Evolutionary conservation across 495 filamentous ascomycete species (phyloP).

Genomic region (Platismatia glauca): DNA sequence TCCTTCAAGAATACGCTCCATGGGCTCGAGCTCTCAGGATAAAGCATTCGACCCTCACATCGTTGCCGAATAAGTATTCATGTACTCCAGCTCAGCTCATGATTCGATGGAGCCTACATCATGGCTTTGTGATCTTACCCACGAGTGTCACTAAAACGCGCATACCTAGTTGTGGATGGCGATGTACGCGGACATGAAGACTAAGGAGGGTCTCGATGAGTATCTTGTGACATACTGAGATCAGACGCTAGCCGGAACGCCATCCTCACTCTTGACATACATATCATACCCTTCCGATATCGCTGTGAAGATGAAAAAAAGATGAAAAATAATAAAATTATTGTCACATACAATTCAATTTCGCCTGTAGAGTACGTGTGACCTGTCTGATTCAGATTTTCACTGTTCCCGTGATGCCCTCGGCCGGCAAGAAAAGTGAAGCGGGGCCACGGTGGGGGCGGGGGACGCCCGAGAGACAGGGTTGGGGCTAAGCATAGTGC

Average conservation of each 20-base stretch:
- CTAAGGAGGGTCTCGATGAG: conserved; percentile 26
- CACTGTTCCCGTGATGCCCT: too few species aligned
- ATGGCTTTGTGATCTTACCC: conserved; percentile 62
- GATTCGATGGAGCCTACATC: conserved; percentile 58
- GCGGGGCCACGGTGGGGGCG: not conserved
- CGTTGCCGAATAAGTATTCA: conserved; percentile 47
- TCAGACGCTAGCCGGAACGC: conserved; percentile 2
- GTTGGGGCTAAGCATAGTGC: conserved; percentile 3
- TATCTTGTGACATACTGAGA: conserved; percentile 51
- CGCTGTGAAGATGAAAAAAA: not conserved
- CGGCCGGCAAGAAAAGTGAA: not conserved
- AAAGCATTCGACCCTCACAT: conserved; percentile 40
- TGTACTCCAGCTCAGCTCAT: conserved; percentile 55
- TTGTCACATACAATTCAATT: not conserved
- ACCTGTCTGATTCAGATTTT: not conserved
- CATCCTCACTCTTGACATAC: not conserved
- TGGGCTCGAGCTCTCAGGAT: conserved; percentile 45
- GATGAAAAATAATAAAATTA: not conserved
- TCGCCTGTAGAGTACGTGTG: too few species aligned
- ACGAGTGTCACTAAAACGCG: conserved; percentile 61
- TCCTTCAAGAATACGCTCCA: conserved; percentile 52
- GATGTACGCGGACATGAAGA: conserved; percentile 39
- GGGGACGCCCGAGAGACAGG: not conserved
- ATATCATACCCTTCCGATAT: not conserved
- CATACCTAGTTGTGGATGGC: conserved; percentile 52